Conservation (phyloP, 2,329 filamentous ascomycete genomes). For the Podosphaera fusca region DNA sequence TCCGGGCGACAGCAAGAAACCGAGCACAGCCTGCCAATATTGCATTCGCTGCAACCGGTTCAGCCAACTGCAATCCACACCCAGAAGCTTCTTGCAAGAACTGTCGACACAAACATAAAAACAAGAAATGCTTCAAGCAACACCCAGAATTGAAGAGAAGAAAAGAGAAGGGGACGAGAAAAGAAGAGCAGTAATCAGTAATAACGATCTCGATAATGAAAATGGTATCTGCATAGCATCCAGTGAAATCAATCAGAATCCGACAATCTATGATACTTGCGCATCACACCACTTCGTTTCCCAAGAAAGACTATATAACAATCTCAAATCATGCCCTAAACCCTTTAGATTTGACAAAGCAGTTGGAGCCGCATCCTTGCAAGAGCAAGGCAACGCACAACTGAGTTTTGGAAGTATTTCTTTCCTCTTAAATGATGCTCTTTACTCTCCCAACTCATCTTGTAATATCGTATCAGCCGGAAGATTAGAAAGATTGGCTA, state of each 20-base stretch:
- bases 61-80: not conserved
- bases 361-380: not conserved
- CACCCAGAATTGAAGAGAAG: not conserved
- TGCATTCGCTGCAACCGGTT: not conserved
- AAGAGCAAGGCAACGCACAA: not conserved
- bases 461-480: conserved; percentile 1
- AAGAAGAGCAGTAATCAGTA: not conserved
- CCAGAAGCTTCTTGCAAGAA: not conserved
- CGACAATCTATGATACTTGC: not conserved
- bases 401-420: not conserved
- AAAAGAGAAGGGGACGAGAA: not conserved
- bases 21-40: not conserved
- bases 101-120: not conserved
- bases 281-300: not conserved
- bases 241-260: not conserved
- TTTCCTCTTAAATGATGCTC: not conserved
- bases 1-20: not conserved
- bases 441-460: not conserved
- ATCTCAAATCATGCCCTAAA: not conserved
- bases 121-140: not conserved
- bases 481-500: not conserved
- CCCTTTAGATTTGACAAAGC: not conserved
- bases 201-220: not conserved
- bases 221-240: not conserved
- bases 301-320: not conserved